Percentiles rank a stretch among this genome's conserved stretches.
Conservation (phyloP, 352 stramenopile species). For the Blastocystis hominis region DNA sequence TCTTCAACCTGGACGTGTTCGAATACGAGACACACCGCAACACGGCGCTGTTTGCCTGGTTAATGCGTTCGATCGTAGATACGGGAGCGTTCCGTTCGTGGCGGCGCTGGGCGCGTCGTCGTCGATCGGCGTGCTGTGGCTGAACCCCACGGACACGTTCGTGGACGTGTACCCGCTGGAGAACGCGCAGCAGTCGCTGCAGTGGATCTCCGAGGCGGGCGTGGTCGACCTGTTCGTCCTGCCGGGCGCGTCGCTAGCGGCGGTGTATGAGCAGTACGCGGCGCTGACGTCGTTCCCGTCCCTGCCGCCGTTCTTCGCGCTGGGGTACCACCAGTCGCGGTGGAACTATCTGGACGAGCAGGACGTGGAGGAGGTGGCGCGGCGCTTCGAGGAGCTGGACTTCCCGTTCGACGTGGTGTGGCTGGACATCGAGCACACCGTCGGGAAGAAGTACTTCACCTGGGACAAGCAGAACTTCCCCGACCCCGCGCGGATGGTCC, state of each 20-base stretch:
- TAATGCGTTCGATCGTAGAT: slow-evolving; percentile 65
- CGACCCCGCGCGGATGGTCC: slow-evolving; percentile 84
- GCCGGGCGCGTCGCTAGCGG: slow-evolving; percentile 71
- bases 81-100: slow-evolving; percentile 30
- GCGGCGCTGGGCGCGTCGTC: not conserved
- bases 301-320: slow-evolving; percentile 85
- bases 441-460: slow-evolving; percentile 93
- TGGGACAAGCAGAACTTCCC: slow-evolving; percentile 92
- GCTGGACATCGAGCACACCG: slow-evolving; percentile 98
- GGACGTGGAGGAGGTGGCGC: slow-evolving; percentile 78
- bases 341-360: slow-evolving; percentile 99
- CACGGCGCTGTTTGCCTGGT: slow-evolving; percentile 91
- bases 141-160: slow-evolving; percentile 97
- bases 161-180: slow-evolving; percentile 78
- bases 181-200: slow-evolving; percentile 74
- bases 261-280: slow-evolving; percentile 82
- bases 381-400: slow-evolving; percentile 66
- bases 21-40: slow-evolving; percentile 95
- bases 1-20: slow-evolving; percentile 99
- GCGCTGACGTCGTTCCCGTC: slow-evolving; percentile 78
- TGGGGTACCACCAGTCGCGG: slow-evolving; percentile 95
- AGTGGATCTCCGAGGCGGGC: slow-evolving; percentile 74
- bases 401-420: slow-evolving; percentile 98
- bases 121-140: slow-evolving; percentile 81
- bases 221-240: slow-evolving; percentile 92